Conservation (phyloP, 2,329 filamentous ascomycete genomes). For the Xylaria arbuscula region DNA sequence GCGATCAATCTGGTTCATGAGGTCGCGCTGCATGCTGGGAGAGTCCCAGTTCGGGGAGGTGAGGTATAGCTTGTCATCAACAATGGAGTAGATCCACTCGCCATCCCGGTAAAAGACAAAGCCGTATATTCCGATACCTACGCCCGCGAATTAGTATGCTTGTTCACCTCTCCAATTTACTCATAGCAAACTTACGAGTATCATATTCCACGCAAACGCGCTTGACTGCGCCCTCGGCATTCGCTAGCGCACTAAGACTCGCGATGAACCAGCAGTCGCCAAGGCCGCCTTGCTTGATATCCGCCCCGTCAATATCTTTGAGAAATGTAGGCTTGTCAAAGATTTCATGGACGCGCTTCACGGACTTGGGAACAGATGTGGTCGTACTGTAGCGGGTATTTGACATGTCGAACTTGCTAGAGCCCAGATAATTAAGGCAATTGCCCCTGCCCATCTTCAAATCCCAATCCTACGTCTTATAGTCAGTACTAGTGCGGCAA, state of each 20-base stretch:
- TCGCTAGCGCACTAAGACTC: constrained; percentile 79
- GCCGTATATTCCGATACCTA: constrained; percentile 83
- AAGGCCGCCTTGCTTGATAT: constrained; percentile 80
- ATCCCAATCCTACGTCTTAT: constrained; percentile 66
- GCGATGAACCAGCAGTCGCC: constrained; percentile 90
- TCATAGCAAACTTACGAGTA: constrained; percentile 56
- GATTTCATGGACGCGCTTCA: constrained; percentile 79
- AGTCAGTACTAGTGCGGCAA: constrained; percentile 45
- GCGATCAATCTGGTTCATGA: constrained; percentile 80
- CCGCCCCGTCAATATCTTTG: constrained; percentile 72
- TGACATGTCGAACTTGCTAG: constrained; percentile 63
- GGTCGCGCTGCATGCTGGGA: constrained; percentile 76
- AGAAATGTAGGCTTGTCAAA: constrained; percentile 79
- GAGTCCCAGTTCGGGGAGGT: constrained; percentile 86
- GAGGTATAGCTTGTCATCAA: constrained; percentile 90
- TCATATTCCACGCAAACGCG: constrained; percentile 81
- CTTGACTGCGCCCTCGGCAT: constrained; percentile 76
- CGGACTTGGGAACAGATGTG: constrained; percentile 72
- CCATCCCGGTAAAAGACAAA: constrained; percentile 91
- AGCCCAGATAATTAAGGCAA: constrained; percentile 64
- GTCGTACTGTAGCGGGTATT: constrained; percentile 58
- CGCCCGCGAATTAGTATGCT: constrained; percentile 51
- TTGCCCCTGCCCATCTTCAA: constrained; percentile 72
- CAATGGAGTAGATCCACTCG: constrained; percentile 91
- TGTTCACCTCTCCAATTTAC: neutral